Evolutionary conservation across 2,329 filamentous ascomycete genomes (phyloP), one percentile per base, ranked within the genome.

Genomic region (Elsinoe batatas): DNA sequence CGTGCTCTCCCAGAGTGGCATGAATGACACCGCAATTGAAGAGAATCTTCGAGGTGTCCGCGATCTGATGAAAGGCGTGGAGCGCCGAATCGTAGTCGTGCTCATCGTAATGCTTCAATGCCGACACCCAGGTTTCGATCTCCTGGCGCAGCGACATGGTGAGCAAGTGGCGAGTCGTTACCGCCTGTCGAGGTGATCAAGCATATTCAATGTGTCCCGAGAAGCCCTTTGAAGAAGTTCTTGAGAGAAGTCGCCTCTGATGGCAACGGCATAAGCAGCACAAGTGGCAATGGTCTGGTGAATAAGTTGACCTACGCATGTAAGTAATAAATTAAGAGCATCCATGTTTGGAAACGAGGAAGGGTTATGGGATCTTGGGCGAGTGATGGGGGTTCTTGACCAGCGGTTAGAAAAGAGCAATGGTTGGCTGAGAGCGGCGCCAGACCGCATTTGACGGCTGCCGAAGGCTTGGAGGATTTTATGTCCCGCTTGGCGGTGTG

Each of bases 1-100:
- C 87, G 72, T 98, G 93, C 69, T 97, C 90, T 63, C 93, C 93
- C 15, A 98, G 78, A 0, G 93, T 97, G 37, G 93, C 93, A 75
- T 96, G 88, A 64, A 98, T 97, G 37, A 98, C 91, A 63, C 93
- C 93, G 72, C 91, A 94, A 68, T 98, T 98, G 78, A 98, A 98
- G 59, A 95, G 78, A 60, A 98, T 98, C 77, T 95, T 97, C 64
- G 93, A 96, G 0, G 93, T 98, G 69, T 97, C 93, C 59, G 87
- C 80, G 65, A 98, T 95, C 63, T 79, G 81, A 60, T 88, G 87
- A 68, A 98, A 97, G 59, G 87, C 82, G 64, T 78, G 81, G 60
- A 97, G 74, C 26, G 93, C 84, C 62, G 91, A 87, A 66, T 97
- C 91, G 72, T 95, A 97, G 67, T 98, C 89, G 74, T 95, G 95